phyloP scores from a whole-genome alignment of 2,329 filamentous ascomycete genomes.

The Talaromyces sp. region DNA sequence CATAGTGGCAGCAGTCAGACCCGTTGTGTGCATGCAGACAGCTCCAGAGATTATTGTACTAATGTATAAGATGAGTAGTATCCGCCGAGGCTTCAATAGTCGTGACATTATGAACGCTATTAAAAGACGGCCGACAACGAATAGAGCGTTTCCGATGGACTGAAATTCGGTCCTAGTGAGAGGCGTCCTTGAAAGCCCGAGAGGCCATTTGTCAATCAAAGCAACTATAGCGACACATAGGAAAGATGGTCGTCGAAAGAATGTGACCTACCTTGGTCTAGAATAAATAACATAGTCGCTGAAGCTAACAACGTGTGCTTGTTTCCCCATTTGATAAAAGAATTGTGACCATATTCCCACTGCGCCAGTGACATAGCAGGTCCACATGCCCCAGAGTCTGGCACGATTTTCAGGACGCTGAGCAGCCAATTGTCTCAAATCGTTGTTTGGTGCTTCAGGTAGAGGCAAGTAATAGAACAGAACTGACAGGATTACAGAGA shows the following conservation, averaged over 20 bases:
- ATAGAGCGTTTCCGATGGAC: slow-evolving; percentile 47
- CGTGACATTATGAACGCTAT: slow-evolving; percentile 54
- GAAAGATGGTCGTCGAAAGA: neutral
- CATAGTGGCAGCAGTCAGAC: slow-evolving; percentile 47
- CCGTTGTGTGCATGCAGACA: slow-evolving; percentile 52
- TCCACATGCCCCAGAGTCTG: slow-evolving; percentile 45
- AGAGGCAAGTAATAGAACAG: slow-evolving; percentile 62
- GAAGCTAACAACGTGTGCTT: slow-evolving; percentile 44
- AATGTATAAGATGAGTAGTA: slow-evolving; percentile 54
- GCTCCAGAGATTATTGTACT: slow-evolving; percentile 54
- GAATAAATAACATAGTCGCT: neutral
- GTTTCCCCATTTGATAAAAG: slow-evolving; percentile 61
- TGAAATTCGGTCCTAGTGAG: neutral
- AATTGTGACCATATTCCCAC: slow-evolving; percentile 58
- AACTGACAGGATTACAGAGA: slow-evolving; percentile 58
- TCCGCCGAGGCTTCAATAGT: slow-evolving; percentile 55
- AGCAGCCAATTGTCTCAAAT: slow-evolving; percentile 56
- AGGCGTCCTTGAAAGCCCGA: neutral
- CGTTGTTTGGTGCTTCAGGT: slow-evolving; percentile 62
- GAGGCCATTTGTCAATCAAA: neutral
- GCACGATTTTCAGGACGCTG: slow-evolving; percentile 51
- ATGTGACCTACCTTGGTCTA: neutral
- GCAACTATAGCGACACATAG: neutral
- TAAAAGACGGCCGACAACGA: slow-evolving; percentile 58
- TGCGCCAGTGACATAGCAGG: slow-evolving; percentile 57